Percentiles rank a stretch among this genome's conserved stretches.
phyloP scores from a whole-genome alignment of 345 rosid genomes.

The Aethionema arabicum region DNA sequence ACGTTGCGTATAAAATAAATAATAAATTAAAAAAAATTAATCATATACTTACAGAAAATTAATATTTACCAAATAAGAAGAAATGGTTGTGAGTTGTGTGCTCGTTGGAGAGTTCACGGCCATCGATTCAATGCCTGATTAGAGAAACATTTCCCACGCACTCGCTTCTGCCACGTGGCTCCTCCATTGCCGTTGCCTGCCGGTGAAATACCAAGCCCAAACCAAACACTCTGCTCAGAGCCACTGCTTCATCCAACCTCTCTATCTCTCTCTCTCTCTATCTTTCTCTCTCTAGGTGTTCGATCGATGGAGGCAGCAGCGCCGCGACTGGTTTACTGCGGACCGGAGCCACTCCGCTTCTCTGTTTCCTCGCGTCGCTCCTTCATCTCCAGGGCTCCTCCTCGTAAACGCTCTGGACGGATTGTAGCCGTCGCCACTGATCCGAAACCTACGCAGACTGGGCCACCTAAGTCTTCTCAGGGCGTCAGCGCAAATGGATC shows the following conservation, averaged over 20 bases:
- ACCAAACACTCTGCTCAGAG: background rate
- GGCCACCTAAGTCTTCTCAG: constrained; percentile 37
- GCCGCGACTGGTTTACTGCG: constrained; percentile 56
- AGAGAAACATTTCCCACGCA: constrained; percentile 26
- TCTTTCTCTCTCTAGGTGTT: background rate
- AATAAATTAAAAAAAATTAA: no score
- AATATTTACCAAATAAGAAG: no score
- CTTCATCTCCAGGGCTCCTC: constrained; percentile 30
- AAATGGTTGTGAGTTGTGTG: no score
- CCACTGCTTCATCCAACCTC: constrained; percentile 24
- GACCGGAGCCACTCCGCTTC: constrained; percentile 47
- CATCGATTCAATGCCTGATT: background rate
- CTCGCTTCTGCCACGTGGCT: constrained; percentile 51
- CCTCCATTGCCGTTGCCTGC: constrained; percentile 37
- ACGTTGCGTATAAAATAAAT: no score
- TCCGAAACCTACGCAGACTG: constrained; percentile 57
- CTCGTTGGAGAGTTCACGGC: no score
- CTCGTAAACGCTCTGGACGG: constrained; percentile 41
- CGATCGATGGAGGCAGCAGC: constrained; percentile 57
- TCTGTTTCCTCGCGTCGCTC: constrained; percentile 33
- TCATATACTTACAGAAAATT: no score
- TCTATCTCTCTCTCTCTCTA: constrained; percentile 1
- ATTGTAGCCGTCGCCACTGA: constrained; percentile 71
- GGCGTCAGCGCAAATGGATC: constrained; percentile 42
- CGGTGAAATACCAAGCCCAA: constrained; percentile 8